Evolutionary conservation across 225 moss, liverwort and hornwort species (phyloP), one percentile per base, ranked within the genome.

Genomic region (Bryoerythrophyllum caledonicum): DNA sequence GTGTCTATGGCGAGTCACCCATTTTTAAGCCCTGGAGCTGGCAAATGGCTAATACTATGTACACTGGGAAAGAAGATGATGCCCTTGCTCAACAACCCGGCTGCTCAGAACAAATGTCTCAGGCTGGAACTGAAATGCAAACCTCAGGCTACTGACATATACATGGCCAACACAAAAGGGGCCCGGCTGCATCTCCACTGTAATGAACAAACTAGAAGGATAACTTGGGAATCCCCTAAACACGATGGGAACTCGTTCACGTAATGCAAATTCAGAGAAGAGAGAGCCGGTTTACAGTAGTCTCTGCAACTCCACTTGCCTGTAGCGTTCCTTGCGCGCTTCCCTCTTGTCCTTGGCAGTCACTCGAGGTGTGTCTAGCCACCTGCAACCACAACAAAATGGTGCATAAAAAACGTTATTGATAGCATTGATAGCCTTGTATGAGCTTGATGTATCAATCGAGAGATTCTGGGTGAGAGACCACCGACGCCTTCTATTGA

Each of bases 221-320:
- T n/a, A 71, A 32, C 32, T 32, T 32, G 58, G 38, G 2, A 71
- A 35, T 71, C 26, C 64, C 38, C 68, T 25, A 43, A 48, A 60
- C 15, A 44, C 25, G 40, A 38, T 83, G 32, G 59, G 40, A 70
- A 67, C 58, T 53, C 55, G 48, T 28, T 28, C 5, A 61, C 48
- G 55, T 27, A 28, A 76, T 51, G 56, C 62, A 41, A 70, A 70
- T 38, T 16, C 66, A 52, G 44, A 20, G 27, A 60, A 14, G 23
- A 76, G 53, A 49, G 71, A 66, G n/a, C n/a, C n/a, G n/a, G n/a
- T 62, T 80, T 72, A 89, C 71, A 89, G 68, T 34, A 89, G 79
- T 60, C 89, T 83, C 77, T 89, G 89, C 83, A 89, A 48, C 79
- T 89, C 89, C 71, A 89, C 89, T 72, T 89, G 89, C 74, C 89